A percentile compares a stretch with the other conserved stretches of the same genome.
phyloP scores from a whole-genome alignment of 176 grass and related monocot species.

The Oryza longistaminata region DNA sequence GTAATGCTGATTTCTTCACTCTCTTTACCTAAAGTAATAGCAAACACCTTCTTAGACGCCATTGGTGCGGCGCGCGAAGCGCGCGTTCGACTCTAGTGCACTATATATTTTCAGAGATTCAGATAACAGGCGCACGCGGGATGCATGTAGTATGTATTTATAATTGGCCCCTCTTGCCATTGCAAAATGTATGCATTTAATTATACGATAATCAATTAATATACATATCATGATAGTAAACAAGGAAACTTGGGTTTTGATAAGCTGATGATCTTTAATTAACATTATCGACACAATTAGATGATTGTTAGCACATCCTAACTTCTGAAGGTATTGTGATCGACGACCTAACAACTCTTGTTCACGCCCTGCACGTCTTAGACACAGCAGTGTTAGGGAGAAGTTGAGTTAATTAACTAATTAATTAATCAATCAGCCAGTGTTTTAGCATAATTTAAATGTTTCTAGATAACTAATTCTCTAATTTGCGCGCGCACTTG shows the following conservation, averaged over 20 bases:
- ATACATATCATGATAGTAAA: neutral
- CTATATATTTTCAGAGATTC: neutral
- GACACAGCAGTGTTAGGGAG: neutral
- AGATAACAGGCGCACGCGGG: neutral
- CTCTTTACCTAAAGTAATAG: too few species aligned
- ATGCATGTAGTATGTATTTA: neutral
- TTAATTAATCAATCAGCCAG: too few species aligned
- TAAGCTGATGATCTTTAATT: neutral
- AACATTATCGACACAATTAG: neutral
- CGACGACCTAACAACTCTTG: neutral
- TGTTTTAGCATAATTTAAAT: neutral
- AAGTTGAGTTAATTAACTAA: neutral
- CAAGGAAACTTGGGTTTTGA: neutral
- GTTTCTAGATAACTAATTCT: neutral
- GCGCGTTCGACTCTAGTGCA: too few species aligned
- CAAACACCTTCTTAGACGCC: too few species aligned
- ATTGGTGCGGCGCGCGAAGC: too few species aligned
- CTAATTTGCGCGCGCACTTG: neutral
- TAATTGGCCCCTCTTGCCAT: neutral
- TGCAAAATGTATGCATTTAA: neutral
- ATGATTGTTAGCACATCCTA: neutral
- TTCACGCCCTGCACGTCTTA: constrained; percentile 35
- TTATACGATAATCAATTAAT: neutral
- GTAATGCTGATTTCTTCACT: too few species aligned
- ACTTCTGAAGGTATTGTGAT: neutral